Evolutionary conservation across 179 eudicot species (phyloP).

Genomic region (Drosera spatulata): DNA sequence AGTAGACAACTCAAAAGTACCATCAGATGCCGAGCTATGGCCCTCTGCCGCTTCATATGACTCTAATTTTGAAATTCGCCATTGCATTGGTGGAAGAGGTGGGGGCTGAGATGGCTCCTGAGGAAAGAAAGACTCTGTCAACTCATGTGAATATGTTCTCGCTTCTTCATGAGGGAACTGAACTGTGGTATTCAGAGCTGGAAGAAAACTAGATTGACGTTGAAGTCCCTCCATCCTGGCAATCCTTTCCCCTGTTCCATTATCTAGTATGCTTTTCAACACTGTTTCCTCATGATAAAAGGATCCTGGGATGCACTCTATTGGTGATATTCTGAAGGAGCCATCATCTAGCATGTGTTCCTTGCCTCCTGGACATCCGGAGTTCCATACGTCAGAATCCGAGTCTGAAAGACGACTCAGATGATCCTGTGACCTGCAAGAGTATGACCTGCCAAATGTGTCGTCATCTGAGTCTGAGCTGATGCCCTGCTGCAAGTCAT

Average conservation of each 20-base stretch:
- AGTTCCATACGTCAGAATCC: slow-evolving; percentile 82
- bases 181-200: slow-evolving; percentile 30
- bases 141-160: slow-evolving; percentile 16
- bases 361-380: slow-evolving; percentile 40
- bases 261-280: slow-evolving; percentile 12
- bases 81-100: slow-evolving; percentile 81
- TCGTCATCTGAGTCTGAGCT: slow-evolving; percentile 83
- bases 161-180: slow-evolving; percentile 34
- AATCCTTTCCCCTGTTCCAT: slow-evolving; percentile 15
- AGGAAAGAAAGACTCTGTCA: slow-evolving; percentile 15
- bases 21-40: slow-evolving; percentile 13
- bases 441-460: slow-evolving; percentile 79
- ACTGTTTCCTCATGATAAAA: slow-evolving; percentile 24
- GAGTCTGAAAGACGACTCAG: slow-evolving; percentile 56
- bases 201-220: slow-evolving; percentile 24
- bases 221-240: slow-evolving; percentile 15
- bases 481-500: slow-evolving; percentile 26
- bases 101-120: slow-evolving; percentile 54
- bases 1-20: slow-evolving; percentile 19
- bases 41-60: slow-evolving; percentile 21
- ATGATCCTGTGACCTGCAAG: slow-evolving; percentile 60
- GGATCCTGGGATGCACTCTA: slow-evolving; percentile 52
- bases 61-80: slow-evolving; percentile 45
- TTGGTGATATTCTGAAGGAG: slow-evolving; percentile 36
- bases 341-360: slow-evolving; percentile 42